Evolutionary conservation across 2,329 filamentous ascomycete genomes (phyloP), one percentile per base, ranked within the genome.

Genomic region (Botrytis porri): DNA sequence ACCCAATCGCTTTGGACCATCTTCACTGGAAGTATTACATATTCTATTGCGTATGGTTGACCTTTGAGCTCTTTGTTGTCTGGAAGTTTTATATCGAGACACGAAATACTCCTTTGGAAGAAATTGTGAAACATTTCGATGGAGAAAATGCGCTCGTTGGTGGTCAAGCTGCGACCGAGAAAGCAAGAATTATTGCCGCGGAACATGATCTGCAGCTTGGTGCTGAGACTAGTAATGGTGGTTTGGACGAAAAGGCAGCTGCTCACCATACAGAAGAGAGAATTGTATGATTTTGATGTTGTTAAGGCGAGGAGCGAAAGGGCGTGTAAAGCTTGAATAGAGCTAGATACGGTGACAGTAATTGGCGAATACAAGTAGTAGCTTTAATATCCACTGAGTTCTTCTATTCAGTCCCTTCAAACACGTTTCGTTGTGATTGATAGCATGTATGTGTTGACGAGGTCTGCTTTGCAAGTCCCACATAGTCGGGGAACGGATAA

Each of bases 121-220:
- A 84, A 73, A 84, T 84, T 72, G 83, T 83, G 66, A 83, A 82
- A 76, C 80, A 82, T 76, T 84, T 84, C 71, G 83, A 84, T 76
- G 82, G 83, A 32, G 83, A 85, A 10, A 79, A 80, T 65, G 84
- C 83, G n/a, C 62, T 73, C 25, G 65, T 74, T 29, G 73, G 73
- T 37, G 73, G 73, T n/a, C 70, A 65, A 43, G 73, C 29, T 37
- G 73, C 73, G 16, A 74, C 73, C 32, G 73, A 71, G 35, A 74
- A 74, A 20, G 65, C 71, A 37, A 70, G 51, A 39, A 41, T 70
- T 10, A 51, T 74, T 64, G 73, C 64, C 7, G 72, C 69, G 25
- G 25, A 69, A 25, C 63, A 51, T 16, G 73, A 74, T 72, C 65
- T 73, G 20, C 39, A 39, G 18, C 29, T 69, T 51, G 66, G 62